These are phyloP conservation scores for fission yeast (Schizosaccharomyces pombe) DNA, from an alignment of 805 yeast genomes.

Conservation along the genomic window DNA sequence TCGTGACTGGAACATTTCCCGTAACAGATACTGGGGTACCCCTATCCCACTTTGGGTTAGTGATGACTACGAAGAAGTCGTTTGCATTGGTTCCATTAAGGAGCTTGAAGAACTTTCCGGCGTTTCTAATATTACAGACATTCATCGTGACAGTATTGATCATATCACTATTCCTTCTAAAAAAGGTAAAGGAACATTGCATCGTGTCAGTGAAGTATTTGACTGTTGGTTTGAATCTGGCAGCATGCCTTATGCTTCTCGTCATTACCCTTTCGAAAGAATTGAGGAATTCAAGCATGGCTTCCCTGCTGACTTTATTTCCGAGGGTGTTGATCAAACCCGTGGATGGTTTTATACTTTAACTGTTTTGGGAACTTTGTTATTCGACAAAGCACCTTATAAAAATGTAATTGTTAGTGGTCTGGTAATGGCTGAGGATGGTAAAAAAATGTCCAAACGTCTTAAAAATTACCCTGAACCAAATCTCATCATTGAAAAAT, in stretches of 20 bases:
- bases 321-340: constrained; percentile 97
- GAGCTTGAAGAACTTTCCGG: constrained; percentile 77
- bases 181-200: constrained; percentile 66
- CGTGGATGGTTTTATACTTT: constrained; percentile 99
- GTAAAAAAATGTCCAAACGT: constrained; percentile 97
- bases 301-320: constrained; percentile 92
- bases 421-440: constrained; percentile 90
- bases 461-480: constrained; percentile 97
- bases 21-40: constrained; percentile 99
- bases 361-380: constrained; percentile 82
- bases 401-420: constrained; percentile 89
- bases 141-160: constrained; percentile 87
- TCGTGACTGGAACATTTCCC: constrained; percentile 95
- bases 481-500: constrained; percentile 47
- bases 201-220: constrained; percentile 87
- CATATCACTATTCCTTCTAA: constrained; percentile 79
- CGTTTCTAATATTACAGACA: constrained; percentile 52
- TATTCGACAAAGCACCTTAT: constrained; percentile 81
- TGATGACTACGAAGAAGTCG: constrained; percentile 78
- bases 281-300: constrained; percentile 41
- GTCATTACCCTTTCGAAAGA: constrained; percentile 89
- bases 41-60: constrained; percentile 96
- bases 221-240: constrained; percentile 99
- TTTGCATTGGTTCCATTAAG: constrained; percentile 75
- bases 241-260: constrained; percentile 93